Evolutionary conservation across 176 grass and related monocot genomes (phyloP), one percentile per base, ranked within the genome.

Genomic region (Ananas comosus): DNA sequence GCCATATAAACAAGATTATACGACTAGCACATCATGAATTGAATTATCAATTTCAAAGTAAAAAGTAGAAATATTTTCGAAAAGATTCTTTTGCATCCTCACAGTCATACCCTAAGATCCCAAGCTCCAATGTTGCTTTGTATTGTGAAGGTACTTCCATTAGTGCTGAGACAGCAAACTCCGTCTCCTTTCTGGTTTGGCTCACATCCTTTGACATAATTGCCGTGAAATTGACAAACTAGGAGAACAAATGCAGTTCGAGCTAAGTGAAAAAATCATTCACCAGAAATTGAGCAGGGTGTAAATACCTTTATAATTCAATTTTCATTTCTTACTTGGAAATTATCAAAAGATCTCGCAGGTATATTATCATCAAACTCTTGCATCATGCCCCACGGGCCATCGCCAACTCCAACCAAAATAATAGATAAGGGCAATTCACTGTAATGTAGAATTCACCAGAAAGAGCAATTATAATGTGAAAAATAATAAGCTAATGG

Each of bases 131-230:
- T 64, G 86, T 94, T 49, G 90, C 90, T 71, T 82, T 94, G 75
- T 94, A 94, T 64, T 94, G 90, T 51, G 80, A 66, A 27, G 90
- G 90, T 68, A 94, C 84, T 80, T 94, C 90, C 90, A 94, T 94
- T 10, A 94, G 83, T 59, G 90, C 86, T 65, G 83, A 77, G 82
- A 94, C 86, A 14, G 90, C 90, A 86, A 94, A 94, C 58, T 89
- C 83, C 47, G 86, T 88, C 75, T 89, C 86, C 69, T 77, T 94
- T 54, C 75, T 94, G 47, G 63, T 69, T 74, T 94, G 80, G 67
- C 67, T 80, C 66, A 82, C 76, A 66, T 80, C 84, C 78, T 89
- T 94, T 48, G 86, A 94, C 86, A 94, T 84, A 47, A 94, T 94
- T 58, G 72, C 63, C 8, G 86, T 87, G 72, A 94, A 94, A 65